These are phyloP conservation scores for Macrolepiota fuliginosa DNA, from an alignment of 768 basidiomycete species.

Conservation along the genomic window DNA sequence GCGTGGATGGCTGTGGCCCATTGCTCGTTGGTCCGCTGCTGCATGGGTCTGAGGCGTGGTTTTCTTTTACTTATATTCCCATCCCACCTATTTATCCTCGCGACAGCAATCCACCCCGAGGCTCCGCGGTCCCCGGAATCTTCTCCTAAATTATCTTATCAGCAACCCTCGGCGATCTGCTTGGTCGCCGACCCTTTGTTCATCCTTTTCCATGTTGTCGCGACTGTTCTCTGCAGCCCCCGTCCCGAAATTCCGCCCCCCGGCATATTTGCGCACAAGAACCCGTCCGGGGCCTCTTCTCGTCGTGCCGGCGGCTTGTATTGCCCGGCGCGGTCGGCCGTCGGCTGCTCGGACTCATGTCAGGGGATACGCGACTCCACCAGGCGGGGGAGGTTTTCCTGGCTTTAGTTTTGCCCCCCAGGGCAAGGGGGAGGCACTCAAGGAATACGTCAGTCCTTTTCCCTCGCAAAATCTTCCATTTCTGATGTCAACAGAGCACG, in stretches of 20 bases:
- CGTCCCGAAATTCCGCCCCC: neutral
- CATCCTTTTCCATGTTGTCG: neutral
- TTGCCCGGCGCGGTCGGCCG: neutral
- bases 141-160: neutral
- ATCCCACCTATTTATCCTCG: neutral
- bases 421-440: conserved; percentile 78
- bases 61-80: neutral
- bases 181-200: neutral
- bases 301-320: neutral
- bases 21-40: conserved; percentile 26
- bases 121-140: neutral
- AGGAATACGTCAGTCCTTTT: conserved; percentile 57
- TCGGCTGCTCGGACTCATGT: too few species aligned
- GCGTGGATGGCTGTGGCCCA: conserved; percentile 28
- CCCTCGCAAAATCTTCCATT: neutral
- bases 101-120: neutral
- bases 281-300: neutral
- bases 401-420: conserved; percentile 58
- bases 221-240: neutral
- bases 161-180: neutral
- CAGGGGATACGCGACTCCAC: conserved; percentile 23
- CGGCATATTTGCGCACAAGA: neutral
- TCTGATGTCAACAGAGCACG: conserved; percentile 48
- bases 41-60: neutral
- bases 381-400: conserved; percentile 44